phyloP scores from a whole-genome alignment of 2,329 filamentous ascomycete genomes.

The Alternaria hordeiaustralica region DNA sequence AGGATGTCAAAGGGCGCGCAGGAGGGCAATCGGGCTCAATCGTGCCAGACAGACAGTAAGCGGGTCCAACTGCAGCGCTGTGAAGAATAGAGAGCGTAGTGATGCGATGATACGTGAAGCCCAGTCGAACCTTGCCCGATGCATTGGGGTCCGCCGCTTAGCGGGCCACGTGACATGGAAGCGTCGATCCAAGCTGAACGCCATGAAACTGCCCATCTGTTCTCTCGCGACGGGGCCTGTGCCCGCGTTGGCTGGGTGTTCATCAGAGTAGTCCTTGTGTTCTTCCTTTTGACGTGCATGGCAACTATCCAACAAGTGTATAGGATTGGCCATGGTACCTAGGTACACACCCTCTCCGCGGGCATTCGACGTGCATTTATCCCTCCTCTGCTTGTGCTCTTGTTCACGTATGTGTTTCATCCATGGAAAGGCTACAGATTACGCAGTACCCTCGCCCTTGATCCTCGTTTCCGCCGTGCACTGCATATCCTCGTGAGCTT shows the following conservation, averaged over 20 bases:
- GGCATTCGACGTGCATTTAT: background rate
- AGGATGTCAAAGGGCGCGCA: constrained; percentile 25
- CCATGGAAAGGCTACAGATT: background rate
- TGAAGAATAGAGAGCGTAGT: constrained; percentile 50
- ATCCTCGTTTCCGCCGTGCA: background rate
- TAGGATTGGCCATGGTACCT: background rate
- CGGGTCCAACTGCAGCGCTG: constrained; percentile 37
- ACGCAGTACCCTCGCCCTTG: background rate
- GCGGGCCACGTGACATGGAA: constrained; percentile 25
- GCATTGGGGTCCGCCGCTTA: constrained; percentile 13
- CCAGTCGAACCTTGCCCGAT: constrained; percentile 16
- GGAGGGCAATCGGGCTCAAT: constrained; percentile 43
- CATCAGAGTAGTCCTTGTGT: background rate
- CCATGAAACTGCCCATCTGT: constrained; percentile 15
- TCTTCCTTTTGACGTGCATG: background rate
- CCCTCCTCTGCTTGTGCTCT: background rate
- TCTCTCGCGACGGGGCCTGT: constrained; percentile 1
- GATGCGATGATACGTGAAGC: constrained; percentile 40
- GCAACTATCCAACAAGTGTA: background rate
- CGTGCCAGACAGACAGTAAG: constrained; percentile 28
- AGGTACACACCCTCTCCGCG: background rate
- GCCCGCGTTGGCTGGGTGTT: background rate
- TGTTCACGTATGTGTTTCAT: background rate
- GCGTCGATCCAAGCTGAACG: constrained; percentile 4
- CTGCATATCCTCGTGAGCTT: background rate